A percentile compares a stretch with the other conserved stretches of the same genome.
Conservation (phyloP, 345 rosid species). For the Salix exigua region DNA sequence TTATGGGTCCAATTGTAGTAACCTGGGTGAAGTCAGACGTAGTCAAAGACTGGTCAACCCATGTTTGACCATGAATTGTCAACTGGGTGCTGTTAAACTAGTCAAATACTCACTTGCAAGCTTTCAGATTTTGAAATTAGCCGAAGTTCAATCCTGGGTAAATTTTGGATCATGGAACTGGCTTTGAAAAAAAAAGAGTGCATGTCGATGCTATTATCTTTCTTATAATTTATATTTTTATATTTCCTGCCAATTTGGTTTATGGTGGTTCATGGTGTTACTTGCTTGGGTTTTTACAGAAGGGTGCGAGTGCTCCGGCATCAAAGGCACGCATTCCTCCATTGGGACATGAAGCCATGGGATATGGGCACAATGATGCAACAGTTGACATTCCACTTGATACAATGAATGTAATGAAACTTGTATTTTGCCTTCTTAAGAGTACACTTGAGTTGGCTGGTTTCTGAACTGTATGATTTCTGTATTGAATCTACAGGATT, state of each 20-base stretch:
- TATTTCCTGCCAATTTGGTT: background rate
- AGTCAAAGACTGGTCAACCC: background rate
- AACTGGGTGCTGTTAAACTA: background rate
- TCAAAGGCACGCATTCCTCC: slow-evolving; percentile 51
- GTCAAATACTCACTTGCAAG: background rate
- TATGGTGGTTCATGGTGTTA: background rate
- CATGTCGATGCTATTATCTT: background rate
- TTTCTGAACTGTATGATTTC: slow-evolving; percentile 11
- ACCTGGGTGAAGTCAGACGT: background rate
- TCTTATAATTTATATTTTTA: background rate
- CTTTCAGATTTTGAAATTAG: background rate
- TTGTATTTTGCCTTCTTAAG: background rate
- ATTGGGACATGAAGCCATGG: slow-evolving; percentile 51
- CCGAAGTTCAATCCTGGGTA: background rate
- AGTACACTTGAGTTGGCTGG: background rate
- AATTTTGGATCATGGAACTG: background rate
- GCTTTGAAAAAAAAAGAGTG: background rate
- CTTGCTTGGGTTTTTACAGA: slow-evolving; percentile 35
- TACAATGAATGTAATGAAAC: slow-evolving; percentile 52
- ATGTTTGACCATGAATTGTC: background rate
- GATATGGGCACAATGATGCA: slow-evolving; percentile 70
- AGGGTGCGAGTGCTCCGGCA: slow-evolving; percentile 51
- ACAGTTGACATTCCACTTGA: slow-evolving; percentile 89
- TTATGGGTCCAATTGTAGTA: background rate
- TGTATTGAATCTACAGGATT: slow-evolving; percentile 20